Percentiles rank a stretch among this genome's conserved stretches.
phyloP scores from a whole-genome alignment of 306 rosid species.

The Dicorynia guianensis region DNA sequence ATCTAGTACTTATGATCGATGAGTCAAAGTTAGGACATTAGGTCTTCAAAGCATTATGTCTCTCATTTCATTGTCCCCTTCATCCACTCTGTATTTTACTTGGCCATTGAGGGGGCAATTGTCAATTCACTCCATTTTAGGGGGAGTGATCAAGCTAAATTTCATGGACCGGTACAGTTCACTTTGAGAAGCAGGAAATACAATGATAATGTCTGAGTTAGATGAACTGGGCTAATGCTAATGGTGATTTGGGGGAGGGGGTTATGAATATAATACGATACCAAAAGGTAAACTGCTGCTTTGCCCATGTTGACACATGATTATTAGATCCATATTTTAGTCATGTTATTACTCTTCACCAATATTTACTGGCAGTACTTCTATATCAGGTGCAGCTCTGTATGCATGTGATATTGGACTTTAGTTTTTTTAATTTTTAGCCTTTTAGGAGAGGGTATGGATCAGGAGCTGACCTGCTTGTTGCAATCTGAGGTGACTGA shows the following conservation, averaged over 20 bases:
- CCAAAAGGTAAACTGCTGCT: neutral
- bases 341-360: neutral
- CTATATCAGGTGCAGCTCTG: slow-evolving; percentile 45
- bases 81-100: slow-evolving; percentile 18
- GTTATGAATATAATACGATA: no score
- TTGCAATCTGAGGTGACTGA: no score
- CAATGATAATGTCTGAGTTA: neutral
- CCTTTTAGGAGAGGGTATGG: no score
- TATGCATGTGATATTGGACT: neutral
- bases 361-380: slow-evolving; percentile 23
- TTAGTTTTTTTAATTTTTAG: no score
- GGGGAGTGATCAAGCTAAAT: no score
- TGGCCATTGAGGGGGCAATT: slow-evolving; percentile 8
- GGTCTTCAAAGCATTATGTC: neutral
- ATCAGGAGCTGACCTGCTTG: no score
- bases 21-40: neutral
- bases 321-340: no score
- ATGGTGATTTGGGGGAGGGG: no score
- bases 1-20: neutral
- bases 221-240: no score
- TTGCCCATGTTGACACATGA: no score
- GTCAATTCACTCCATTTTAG: neutral
- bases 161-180: no score
- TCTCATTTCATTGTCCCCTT: neutral
- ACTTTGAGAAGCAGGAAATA: neutral